A percentile compares a stretch with the other conserved stretches of the same genome.
phyloP scores from a whole-genome alignment of 257 asterid genomes.

The Rhazya stricta region DNA sequence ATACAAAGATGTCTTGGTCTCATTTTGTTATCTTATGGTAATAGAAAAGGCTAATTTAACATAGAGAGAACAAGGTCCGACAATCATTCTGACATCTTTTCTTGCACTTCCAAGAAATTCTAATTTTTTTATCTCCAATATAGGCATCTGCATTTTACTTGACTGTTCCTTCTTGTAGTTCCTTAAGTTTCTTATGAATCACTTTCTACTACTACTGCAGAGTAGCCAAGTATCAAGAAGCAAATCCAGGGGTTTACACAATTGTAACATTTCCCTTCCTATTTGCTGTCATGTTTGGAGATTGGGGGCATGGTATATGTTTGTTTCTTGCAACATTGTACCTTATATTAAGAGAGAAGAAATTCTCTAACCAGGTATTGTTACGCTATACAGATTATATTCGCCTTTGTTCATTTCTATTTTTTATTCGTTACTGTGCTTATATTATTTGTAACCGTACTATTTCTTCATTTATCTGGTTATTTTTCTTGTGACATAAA shows the following conservation, averaged over 20 bases:
- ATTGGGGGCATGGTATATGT: constrained; percentile 74
- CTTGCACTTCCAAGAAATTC: neutral
- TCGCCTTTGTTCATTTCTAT: neutral
- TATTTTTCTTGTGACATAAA: neutral
- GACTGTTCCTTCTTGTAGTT: neutral
- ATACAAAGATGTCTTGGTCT: neutral
- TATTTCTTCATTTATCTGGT: neutral
- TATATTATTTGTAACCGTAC: neutral
- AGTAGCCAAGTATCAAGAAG: constrained; percentile 63
- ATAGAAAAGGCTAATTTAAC: neutral
- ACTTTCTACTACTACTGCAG: constrained; percentile 21
- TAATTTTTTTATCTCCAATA: neutral
- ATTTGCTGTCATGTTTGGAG: constrained; percentile 70
- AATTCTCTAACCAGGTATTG: constrained; percentile 51
- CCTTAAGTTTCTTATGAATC: neutral
- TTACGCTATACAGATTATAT: neutral
- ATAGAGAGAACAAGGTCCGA: neutral
- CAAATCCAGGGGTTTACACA: constrained; percentile 59
- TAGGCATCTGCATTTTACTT: neutral
- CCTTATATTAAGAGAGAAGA: constrained; percentile 47
- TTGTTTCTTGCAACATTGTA: constrained; percentile 48
- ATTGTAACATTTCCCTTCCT: constrained; percentile 60
- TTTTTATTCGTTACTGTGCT: neutral
- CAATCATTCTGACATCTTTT: neutral
- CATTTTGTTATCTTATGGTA: neutral